Evolutionary conservation across 495 filamentous ascomycete species (phyloP).

Genomic region (Amorphotheca resinae): DNA sequence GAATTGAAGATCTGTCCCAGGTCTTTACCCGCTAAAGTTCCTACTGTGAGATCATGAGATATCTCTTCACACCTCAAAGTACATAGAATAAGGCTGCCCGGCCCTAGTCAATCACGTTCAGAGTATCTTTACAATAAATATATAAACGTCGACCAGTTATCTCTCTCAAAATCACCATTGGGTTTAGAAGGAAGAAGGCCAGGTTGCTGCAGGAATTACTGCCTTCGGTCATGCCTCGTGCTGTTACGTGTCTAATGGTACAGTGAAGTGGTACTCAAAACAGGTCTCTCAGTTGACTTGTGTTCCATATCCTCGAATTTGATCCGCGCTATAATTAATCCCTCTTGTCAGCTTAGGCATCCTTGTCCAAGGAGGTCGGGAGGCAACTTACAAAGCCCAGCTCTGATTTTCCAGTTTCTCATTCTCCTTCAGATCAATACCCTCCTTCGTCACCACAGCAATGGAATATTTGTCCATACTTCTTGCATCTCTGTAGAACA

Average conservation of each 20-base stretch:
- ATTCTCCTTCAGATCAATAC: conserved; percentile 69
- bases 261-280: conserved; percentile 1
- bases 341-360: conserved; percentile 33
- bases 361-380: conserved; percentile 43
- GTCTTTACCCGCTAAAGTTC: no score
- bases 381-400: conserved; percentile 62
- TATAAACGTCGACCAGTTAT: no score
- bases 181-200: no score
- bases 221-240: conserved; percentile 8
- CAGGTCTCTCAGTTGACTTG: conserved; percentile 36
- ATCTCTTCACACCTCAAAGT: no score
- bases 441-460: conserved; percentile 74
- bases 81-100: no score
- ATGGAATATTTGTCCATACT: conserved; percentile 85
- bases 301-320: conserved; percentile 51
- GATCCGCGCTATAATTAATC: conserved; percentile 11
- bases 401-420: conserved; percentile 68
- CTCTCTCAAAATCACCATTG: no score
- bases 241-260: conserved; percentile 18
- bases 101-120: no score
- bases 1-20: no score
- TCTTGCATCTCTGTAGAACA: conserved; percentile 93
- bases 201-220: not conserved
- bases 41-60: no score
- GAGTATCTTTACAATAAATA: no score